Base-by-base conservation (phyloP, 2,329 filamentous ascomycete genomes). In the Colletotrichum neosansevieriae region DNA sequence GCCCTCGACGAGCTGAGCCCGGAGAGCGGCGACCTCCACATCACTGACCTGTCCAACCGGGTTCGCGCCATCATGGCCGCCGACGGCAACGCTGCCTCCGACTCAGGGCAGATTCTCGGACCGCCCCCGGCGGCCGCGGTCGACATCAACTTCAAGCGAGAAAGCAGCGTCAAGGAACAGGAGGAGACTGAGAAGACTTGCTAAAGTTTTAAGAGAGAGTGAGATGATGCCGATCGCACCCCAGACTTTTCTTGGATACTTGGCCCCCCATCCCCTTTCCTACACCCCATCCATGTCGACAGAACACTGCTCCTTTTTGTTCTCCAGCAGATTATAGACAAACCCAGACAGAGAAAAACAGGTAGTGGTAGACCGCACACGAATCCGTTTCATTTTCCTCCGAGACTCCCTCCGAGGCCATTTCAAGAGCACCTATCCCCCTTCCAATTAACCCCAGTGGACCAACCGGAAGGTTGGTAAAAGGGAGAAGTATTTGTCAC, bases 1-100 rank as follows among this genome's bases (percentile, higher is more conserved):
- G 93, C 93, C 6, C 84, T 99, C 72, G 80, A 89, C 67, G 88
- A 87, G 34, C 81, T 98, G 72, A 91, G 92, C 70, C 82, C 87
- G 2, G 92, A 93, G 59, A 96, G 92, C 76, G 89, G 89, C 3
- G 96, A 98, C 81, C 86, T 86, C 70, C 95, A 99, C 83, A 86
- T 99, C 60, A 90, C 88, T 57, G 94, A 98, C 79, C 81, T 99
- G 73, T 93, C 93, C 15, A 80, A 83, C 64, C 86, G 93, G 60
- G 91, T 96, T 49, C 88, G 89, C 74, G 85, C 83, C 58, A 84
- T 97, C 61, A 91, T 80, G 58, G 73, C 72, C 47, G 58, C 68
- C 51, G 75, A 75, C 58, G 51, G 69, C 57, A 62, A 70, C 45
- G 32, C 34, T 21, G 24, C 21, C n/a, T 10, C 49, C 12, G 21